These are phyloP conservation scores for Suillus occidentalis DNA, from an alignment of 768 basidiomycete genomes.

Conservation along the genomic window DNA sequence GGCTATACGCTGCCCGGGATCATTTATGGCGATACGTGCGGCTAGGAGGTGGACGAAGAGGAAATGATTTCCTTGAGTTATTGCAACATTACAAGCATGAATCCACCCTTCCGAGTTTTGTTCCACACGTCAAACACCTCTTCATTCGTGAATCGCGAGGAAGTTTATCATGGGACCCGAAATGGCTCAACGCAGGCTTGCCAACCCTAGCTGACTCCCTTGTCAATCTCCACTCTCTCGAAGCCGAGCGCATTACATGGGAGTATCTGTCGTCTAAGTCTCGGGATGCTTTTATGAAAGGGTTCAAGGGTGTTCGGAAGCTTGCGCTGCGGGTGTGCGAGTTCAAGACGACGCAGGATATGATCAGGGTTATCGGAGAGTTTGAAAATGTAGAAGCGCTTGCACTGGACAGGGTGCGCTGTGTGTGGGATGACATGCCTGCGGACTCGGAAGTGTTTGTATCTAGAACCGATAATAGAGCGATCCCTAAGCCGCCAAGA, in stretches of 20 bases:
- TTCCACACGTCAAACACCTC: conserved; percentile 47
- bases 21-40: conserved; percentile 26
- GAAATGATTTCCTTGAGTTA: conserved; percentile 22
- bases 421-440: conserved; percentile 6
- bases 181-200: conserved; percentile 32
- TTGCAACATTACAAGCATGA: conserved; percentile 17
- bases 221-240: conserved; percentile 22
- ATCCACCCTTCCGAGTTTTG: conserved; percentile 51
- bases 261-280: conserved; percentile 31
- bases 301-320: conserved; percentile 21
- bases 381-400: conserved; percentile 27
- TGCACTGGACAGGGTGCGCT: conserved; percentile 31
- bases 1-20: conserved; percentile 25
- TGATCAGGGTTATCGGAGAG: conserved; percentile 29
- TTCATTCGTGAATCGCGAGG: conserved; percentile 32
- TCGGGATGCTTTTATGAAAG: conserved; percentile 23
- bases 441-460: not conserved
- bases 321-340: conserved; percentile 26
- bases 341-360: conserved; percentile 27
- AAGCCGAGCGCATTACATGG: conserved; percentile 33
- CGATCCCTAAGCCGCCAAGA: conserved; percentile 17
- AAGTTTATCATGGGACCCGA: conserved; percentile 31
- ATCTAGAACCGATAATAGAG: conserved; percentile 3
- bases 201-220: conserved; percentile 25
- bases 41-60: conserved; percentile 18